A percentile compares a stretch with the other conserved stretches of the same genome.
Conservation (phyloP, 2,329 filamentous ascomycete species). For the Ophiostoma tasmaniense region DNA sequence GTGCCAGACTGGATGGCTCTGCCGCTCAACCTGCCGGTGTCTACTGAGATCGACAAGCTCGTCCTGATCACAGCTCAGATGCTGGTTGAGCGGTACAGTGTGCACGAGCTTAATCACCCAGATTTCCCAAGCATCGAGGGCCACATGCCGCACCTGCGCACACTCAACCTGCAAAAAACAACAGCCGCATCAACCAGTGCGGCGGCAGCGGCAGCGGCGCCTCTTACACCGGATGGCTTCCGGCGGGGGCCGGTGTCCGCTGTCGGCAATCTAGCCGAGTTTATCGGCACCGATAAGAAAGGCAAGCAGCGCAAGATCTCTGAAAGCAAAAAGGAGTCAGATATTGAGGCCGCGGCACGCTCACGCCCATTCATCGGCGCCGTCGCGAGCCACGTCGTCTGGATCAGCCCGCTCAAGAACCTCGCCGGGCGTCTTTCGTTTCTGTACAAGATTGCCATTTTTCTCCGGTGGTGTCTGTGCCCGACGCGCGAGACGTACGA, state of each 20-base stretch:
- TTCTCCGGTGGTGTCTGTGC: conserved; percentile 13
- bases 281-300: not conserved
- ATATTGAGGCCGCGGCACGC: not conserved
- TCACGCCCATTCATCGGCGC: not conserved
- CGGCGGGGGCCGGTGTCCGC: not conserved
- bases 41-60: conserved; percentile 13
- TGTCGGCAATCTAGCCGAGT: not conserved
- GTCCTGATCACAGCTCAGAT: conserved; percentile 11
- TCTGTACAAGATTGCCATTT: conserved; percentile 13
- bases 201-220: not conserved
- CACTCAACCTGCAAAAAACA: conserved; percentile 5
- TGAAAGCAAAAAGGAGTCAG: not conserved
- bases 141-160: not conserved
- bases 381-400: not conserved
- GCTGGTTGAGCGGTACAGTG: conserved; percentile 13
- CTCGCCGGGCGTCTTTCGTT: conserved; percentile 8
- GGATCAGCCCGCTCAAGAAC: not conserved
- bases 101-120: conserved; percentile 11
- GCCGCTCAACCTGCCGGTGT: conserved; percentile 14
- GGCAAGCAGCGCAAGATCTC: not conserved
- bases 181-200: conserved; percentile 1
- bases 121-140: conserved; percentile 14
- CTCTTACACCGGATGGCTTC: not conserved
- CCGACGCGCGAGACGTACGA: conserved; percentile 12
- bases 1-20: conserved; percentile 13